Conservation (phyloP, 2,329 filamentous ascomycete species). For the Apiospora hydei region DNA sequence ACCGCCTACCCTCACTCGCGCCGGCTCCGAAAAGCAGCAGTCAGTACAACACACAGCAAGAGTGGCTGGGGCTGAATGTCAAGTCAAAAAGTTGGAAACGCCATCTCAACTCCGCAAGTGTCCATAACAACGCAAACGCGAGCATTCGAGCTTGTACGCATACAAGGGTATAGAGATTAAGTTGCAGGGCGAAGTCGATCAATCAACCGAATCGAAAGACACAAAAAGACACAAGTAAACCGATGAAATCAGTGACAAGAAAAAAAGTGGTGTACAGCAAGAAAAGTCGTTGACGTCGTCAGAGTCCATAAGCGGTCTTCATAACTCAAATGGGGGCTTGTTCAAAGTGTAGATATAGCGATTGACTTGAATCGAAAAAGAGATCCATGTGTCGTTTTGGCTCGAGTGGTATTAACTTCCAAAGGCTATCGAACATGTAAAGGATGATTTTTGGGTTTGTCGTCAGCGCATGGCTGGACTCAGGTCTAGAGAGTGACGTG, state of each 20-base stretch:
- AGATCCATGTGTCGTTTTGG: neutral
- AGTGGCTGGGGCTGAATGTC: neutral
- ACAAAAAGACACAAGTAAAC: neutral
- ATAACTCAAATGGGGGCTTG: slow-evolving; percentile 31
- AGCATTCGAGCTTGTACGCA: slow-evolving; percentile 12
- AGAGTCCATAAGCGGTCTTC: slow-evolving; percentile 35
- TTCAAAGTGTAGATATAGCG: slow-evolving; percentile 24
- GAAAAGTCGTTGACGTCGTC: slow-evolving; percentile 36
- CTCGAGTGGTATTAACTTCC: slow-evolving; percentile 19
- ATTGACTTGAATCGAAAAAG: slow-evolving; percentile 25
- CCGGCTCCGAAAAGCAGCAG: slow-evolving; percentile 7
- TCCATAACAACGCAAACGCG: neutral
- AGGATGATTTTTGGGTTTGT: neutral
- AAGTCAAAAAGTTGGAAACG: neutral
- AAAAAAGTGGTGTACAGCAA: slow-evolving; percentile 29
- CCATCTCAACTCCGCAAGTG: slow-evolving; percentile 10
- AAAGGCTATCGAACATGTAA: slow-evolving; percentile 23
- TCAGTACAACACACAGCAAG: neutral
- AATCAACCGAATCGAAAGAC: neutral
- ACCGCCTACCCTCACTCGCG: neutral
- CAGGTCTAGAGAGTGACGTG: neutral
- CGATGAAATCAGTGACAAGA: neutral
- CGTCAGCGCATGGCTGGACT: neutral
- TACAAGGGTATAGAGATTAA: slow-evolving; percentile 22
- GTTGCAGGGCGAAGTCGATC: slow-evolving; percentile 12